These are phyloP conservation scores for Candida ipomoeae DNA, from an alignment of 805 yeast species.

Conservation along the genomic window DNA sequence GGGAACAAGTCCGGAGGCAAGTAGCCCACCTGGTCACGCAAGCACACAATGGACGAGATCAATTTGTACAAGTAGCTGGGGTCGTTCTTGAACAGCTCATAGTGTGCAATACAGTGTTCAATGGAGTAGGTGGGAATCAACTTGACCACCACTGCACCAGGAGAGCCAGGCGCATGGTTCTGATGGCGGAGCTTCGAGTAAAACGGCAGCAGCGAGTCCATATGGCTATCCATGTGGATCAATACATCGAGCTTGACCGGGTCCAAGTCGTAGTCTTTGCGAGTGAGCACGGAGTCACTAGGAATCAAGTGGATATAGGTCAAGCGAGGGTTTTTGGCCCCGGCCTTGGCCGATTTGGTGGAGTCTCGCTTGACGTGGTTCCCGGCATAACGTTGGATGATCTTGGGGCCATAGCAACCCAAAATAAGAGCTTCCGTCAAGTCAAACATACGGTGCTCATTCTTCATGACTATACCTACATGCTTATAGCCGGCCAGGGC, in stretches of 20 bases:
- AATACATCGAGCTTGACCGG: conserved; percentile 50
- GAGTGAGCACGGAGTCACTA: conserved; percentile 25
- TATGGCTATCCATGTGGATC: conserved; percentile 60
- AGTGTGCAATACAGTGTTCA: conserved; percentile 69
- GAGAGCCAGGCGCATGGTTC: conserved; percentile 20
- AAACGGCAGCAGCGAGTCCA: conserved; percentile 39
- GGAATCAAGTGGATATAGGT: conserved; percentile 43
- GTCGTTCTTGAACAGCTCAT: conserved; percentile 23
- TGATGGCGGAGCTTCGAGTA: conserved; percentile 26
- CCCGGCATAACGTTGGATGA: conserved; percentile 60
- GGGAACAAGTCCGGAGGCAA: conserved; percentile 78
- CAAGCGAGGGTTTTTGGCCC: conserved; percentile 13
- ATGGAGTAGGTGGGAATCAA: conserved; percentile 75
- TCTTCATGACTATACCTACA: conserved; percentile 66
- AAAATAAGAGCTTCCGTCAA: conserved; percentile 65
- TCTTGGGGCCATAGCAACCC: conserved; percentile 47
- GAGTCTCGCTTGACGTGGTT: conserved; percentile 51
- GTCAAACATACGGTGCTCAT: conserved; percentile 63
- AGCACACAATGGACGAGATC: conserved; percentile 77
- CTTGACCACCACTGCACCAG: conserved; percentile 54
- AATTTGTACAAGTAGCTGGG: conserved; percentile 55
- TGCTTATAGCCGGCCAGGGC: conserved; percentile 36
- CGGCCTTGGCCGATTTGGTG: conserved; percentile 17
- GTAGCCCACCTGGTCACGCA: conserved; percentile 77
- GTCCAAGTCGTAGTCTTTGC: conserved; percentile 20